A percentile compares a stretch with the other conserved stretches of the same genome.
These are phyloP conservation scores for Tulasnella sp. DNA, from an alignment of 768 basidiomycete genomes.

Conservation along the genomic window DNA sequence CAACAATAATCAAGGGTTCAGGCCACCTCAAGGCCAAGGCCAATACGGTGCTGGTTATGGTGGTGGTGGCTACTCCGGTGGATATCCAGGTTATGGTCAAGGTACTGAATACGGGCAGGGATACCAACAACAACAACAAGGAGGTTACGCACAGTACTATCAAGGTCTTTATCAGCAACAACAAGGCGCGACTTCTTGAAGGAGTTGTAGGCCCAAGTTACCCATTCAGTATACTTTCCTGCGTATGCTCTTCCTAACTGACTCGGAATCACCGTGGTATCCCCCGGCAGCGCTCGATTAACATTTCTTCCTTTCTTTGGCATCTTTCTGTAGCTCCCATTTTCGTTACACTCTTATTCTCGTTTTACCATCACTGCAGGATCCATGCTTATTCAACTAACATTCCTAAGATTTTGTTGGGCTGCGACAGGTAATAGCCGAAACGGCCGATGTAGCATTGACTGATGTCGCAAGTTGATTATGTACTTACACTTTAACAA, in stretches of 20 bases:
- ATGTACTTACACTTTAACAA: too few species aligned
- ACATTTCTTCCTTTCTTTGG: background rate
- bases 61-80: constrained; percentile 14
- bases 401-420: too few species aligned
- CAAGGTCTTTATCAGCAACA: constrained; percentile 34
- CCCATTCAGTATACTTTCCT: too few species aligned
- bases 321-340: constrained; percentile 5
- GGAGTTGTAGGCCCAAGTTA: too few species aligned
- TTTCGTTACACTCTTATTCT: too few species aligned
- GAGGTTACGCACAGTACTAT: constrained; percentile 58
- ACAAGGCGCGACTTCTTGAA: background rate
- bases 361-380: too few species aligned
- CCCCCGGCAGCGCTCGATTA: background rate
- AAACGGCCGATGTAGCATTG: too few species aligned
- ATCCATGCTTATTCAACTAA: too few species aligned
- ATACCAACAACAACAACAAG: constrained; percentile 28
- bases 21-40: constrained; percentile 43
- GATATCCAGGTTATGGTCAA: constrained; percentile 28
- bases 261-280: background rate
- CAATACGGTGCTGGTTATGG: constrained; percentile 12
- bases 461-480: too few species aligned
- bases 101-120: constrained; percentile 25
- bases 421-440: too few species aligned
- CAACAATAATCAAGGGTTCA: constrained; percentile 45
- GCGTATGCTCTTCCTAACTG: too few species aligned